Percentiles rank a stretch among this genome's conserved stretches.
Evolutionary conservation across 805 yeast species (phyloP).

Genomic region (Torulaspora delbrueckii): DNA sequence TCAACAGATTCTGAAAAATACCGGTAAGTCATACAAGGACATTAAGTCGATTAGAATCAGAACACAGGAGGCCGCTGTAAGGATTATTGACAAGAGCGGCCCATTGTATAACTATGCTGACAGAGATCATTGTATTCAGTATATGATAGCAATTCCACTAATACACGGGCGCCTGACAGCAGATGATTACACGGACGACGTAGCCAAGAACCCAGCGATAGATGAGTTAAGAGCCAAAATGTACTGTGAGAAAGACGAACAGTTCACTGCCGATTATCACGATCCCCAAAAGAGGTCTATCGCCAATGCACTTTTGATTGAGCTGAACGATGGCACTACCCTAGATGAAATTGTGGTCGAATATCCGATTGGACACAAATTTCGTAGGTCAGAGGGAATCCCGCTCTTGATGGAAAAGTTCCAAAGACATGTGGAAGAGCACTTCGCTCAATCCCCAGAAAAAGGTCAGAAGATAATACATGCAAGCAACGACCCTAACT

Average conservation of each 20-base stretch:
- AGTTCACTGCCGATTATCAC: slow-evolving; percentile 49
- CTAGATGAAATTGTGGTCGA: slow-evolving; percentile 50
- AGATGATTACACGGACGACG: slow-evolving; percentile 48
- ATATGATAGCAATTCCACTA: slow-evolving; percentile 56
- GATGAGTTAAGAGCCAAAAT: slow-evolving; percentile 51
- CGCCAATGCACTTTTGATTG: slow-evolving; percentile 50
- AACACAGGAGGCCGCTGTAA: slow-evolving; percentile 58
- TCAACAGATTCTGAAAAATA: slow-evolving; percentile 34
- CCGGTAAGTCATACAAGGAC: slow-evolving; percentile 46
- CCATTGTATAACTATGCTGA: slow-evolving; percentile 60
- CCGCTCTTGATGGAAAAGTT: slow-evolving; percentile 50
- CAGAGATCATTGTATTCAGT: slow-evolving; percentile 61
- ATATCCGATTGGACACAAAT: slow-evolving; percentile 55
- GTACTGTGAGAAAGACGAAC: slow-evolving; percentile 47
- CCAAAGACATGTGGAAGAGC: slow-evolving; percentile 46
- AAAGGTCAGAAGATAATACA: slow-evolving; percentile 40
- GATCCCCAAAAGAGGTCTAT: slow-evolving; percentile 54
- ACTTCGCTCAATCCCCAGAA: slow-evolving; percentile 34
- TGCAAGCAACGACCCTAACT: slow-evolving; percentile 32
- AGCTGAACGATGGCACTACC: slow-evolving; percentile 49
- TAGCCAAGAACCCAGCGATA: slow-evolving; percentile 49
- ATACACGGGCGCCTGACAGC: slow-evolving; percentile 54
- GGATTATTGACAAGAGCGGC: slow-evolving; percentile 56
- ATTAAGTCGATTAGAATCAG: slow-evolving; percentile 46
- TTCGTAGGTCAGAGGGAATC: slow-evolving; percentile 55